A percentile compares a stretch with the other conserved stretches of the same genome.
Conservation (phyloP, 257 asterid species). For the Cinchona pubescens region DNA sequence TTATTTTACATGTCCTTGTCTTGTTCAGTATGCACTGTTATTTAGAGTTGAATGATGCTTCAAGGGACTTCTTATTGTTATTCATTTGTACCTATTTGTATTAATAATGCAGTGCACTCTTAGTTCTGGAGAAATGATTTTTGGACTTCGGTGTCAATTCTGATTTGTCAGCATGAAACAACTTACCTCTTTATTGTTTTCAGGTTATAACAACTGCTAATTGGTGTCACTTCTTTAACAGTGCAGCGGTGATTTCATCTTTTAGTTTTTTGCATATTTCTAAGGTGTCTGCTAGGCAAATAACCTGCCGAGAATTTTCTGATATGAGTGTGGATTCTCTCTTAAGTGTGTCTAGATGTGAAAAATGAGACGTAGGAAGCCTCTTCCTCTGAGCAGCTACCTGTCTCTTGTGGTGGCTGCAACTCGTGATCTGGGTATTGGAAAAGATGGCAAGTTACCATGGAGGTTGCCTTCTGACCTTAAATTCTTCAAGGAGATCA, state of each 20-base stretch:
- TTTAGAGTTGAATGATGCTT: background rate
- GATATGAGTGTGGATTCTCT: slow-evolving; percentile 37
- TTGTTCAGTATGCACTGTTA: background rate
- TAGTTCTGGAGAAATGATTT: slow-evolving; percentile 4
- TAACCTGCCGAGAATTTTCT: slow-evolving; percentile 26
- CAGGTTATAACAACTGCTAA: slow-evolving; percentile 41
- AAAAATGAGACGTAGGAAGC: slow-evolving; percentile 14
- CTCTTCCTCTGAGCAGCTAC: slow-evolving; percentile 38
- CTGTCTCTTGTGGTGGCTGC: slow-evolving; percentile 89
- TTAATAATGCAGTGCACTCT: background rate
- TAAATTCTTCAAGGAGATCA: slow-evolving; percentile 65
- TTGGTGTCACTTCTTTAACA: slow-evolving; percentile 19
- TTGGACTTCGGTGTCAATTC: background rate
- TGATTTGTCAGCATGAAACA: slow-evolving; percentile 15
- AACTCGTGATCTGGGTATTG: slow-evolving; percentile 77
- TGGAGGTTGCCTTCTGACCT: slow-evolving; percentile 84
- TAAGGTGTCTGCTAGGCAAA: slow-evolving; percentile 15
- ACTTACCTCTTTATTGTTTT: slow-evolving; percentile 15
- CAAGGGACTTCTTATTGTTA: background rate
- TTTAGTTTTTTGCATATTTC: slow-evolving; percentile 17
- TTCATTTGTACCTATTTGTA: background rate
- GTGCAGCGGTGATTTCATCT: slow-evolving; percentile 20
- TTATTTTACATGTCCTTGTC: too few relatives aligned
- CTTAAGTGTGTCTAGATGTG: slow-evolving; percentile 25
- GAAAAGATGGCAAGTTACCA: slow-evolving; percentile 70